Conservation (phyloP, 805 yeast species). For the Wickerhamiella spandovensis region DNA sequence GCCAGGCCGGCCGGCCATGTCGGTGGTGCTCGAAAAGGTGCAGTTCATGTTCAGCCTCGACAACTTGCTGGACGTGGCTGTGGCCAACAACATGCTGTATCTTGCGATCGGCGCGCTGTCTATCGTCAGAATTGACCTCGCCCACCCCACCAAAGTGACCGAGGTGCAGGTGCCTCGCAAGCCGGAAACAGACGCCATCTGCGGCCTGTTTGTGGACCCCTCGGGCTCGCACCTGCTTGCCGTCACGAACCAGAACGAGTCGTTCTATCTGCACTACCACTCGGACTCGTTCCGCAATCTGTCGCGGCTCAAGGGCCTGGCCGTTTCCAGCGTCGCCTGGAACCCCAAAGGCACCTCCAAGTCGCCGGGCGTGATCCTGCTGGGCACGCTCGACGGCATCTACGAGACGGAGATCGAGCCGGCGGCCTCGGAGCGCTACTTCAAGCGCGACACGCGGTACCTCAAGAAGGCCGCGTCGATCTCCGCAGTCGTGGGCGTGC, state of each 20-base stretch:
- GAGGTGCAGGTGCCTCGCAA: conserved; percentile 23
- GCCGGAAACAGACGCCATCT: conserved; percentile 22
- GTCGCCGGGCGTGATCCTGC: conserved; percentile 34
- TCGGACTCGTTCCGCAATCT: conserved; percentile 32
- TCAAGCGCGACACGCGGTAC: conserved; percentile 30
- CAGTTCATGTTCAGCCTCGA: conserved; percentile 38
- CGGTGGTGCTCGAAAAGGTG: conserved; percentile 27
- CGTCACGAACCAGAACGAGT: conserved; percentile 33
- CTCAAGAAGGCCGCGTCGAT: conserved; percentile 19
- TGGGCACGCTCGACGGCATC: conserved; percentile 40
- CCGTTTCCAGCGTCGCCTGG: conserved; percentile 33
- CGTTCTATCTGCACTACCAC: conserved; percentile 32
- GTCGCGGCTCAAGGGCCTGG: conserved; percentile 34
- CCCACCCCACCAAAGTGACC: conserved; percentile 47
- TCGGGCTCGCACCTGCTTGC: conserved; percentile 40
- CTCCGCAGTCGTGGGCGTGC: not conserved
- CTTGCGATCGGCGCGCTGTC: conserved; percentile 40
- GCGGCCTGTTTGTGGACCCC: conserved; percentile 35
- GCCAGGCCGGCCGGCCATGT: conserved; percentile 22
- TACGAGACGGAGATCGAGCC: conserved; percentile 35
- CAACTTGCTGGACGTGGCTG: conserved; percentile 38
- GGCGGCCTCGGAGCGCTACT: conserved; percentile 29
- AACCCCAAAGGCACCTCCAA: conserved; percentile 25
- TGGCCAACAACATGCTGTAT: conserved; percentile 41
- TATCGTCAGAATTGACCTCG: conserved; percentile 52